phyloP scores from a whole-genome alignment of 2,329 filamentous ascomycete genomes.

The Fusarium nematophilum region DNA sequence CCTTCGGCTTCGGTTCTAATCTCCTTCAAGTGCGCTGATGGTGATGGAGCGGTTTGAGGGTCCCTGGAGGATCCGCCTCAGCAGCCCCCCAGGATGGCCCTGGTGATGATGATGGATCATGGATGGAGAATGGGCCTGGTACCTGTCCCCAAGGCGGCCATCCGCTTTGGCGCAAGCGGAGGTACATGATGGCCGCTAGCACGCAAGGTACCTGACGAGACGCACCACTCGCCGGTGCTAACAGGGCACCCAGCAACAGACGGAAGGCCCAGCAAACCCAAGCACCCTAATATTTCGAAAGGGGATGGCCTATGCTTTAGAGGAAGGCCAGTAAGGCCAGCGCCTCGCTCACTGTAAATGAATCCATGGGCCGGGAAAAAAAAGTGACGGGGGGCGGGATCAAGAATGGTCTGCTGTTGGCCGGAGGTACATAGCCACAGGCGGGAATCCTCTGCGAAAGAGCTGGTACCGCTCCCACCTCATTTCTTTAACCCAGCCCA shows the following conservation, averaged over 20 bases:
- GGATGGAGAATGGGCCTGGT: slow-evolving; percentile 6
- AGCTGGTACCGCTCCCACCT: slow-evolving; percentile 23
- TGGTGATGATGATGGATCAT: slow-evolving; percentile 14
- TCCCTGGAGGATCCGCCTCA: slow-evolving; percentile 31
- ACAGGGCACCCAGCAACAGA: not conserved
- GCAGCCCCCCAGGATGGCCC: slow-evolving; percentile 23
- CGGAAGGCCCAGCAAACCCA: not conserved
- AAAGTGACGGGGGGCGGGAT: no score
- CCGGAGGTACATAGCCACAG: slow-evolving; percentile 13
- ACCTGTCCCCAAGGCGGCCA: not conserved
- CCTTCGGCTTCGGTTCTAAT: slow-evolving; percentile 13
- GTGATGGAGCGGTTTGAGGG: slow-evolving; percentile 21
- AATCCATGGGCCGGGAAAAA: not conserved
- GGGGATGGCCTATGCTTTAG: not conserved
- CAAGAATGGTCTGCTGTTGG: not conserved
- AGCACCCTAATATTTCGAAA: not conserved
- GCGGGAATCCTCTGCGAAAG: slow-evolving; percentile 5
- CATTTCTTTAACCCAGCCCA: slow-evolving; percentile 30
- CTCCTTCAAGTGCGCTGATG: slow-evolving; percentile 18
- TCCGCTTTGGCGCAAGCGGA: not conserved
- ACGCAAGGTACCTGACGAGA: not conserved
- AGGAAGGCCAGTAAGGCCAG: slow-evolving; percentile 1
- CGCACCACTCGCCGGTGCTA: not conserved
- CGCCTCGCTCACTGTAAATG: slow-evolving; percentile 6
- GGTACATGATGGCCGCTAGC: not conserved